Evolutionary conservation across 2,329 filamentous ascomycete genomes (phyloP).

Genomic region (Penicillium sclerotiorum): DNA sequence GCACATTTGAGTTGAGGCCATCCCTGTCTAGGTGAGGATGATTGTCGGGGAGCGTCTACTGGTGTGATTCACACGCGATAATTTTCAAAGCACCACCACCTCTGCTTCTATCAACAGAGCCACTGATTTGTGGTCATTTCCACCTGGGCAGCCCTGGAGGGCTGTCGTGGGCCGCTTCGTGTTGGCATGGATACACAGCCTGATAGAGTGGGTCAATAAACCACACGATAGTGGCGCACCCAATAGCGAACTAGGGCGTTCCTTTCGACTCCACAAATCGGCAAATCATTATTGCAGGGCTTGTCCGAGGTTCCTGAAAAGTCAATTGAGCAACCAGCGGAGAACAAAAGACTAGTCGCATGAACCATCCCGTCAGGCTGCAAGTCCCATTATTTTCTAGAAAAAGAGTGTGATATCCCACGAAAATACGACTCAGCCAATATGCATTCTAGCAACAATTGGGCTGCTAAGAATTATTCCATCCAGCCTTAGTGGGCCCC

Average conservation of each 20-base stretch:
- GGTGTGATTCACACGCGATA: too few relatives aligned
- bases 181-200: too few relatives aligned
- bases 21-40: too few relatives aligned
- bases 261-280: not conserved
- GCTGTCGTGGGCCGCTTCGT: too few relatives aligned
- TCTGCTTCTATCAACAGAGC: too few relatives aligned
- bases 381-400: not conserved
- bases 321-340: not conserved
- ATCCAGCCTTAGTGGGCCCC: not conserved
- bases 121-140: too few relatives aligned
- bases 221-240: too few relatives aligned
- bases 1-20: too few relatives aligned
- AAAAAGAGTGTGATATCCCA: not conserved
- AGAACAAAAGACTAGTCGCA: not conserved
- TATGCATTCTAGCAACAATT: not conserved
- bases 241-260: not conserved
- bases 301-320: not conserved
- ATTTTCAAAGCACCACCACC: too few relatives aligned
- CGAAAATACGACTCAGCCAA: not conserved
- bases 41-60: too few relatives aligned
- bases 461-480: not conserved
- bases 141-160: too few relatives aligned
- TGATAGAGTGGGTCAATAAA: too few relatives aligned
- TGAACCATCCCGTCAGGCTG: not conserved
- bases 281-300: conserved; percentile 3